Evolutionary conservation across 2,329 filamentous ascomycete species (phyloP), one percentile per base, ranked within the genome.

Genomic region (Alternaria alternata): DNA sequence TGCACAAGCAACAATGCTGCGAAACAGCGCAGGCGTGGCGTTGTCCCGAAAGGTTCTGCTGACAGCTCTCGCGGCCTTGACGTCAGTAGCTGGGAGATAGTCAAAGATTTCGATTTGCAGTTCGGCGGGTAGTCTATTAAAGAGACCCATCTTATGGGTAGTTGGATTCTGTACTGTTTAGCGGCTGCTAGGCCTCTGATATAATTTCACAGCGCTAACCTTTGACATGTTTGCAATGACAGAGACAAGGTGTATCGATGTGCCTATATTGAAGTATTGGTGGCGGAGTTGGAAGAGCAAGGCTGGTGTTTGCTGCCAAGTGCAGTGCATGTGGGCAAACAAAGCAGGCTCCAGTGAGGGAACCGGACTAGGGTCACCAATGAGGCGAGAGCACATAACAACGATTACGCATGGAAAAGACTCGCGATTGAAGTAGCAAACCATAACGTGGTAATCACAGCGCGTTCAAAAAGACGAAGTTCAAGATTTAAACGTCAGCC

Each of bases 31-130:
- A 32, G 69, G 67, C 14, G 70, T 66, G 32, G 72, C 68, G 51
- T 69, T 68, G 32, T 73, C 66, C 44, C 65, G 57, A 30, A 72
- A 70, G 9, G 36, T 57, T 51, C 54, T 64, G 46, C 62, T 71
- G 14, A 70, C 66, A 36, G 38, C 32, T 43, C 75, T 68, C 14
- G 62, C 67, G 41, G 65, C 46, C 64, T 77, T 75, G 57, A 73
- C 65, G 51, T 72, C 65, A 4, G 49, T 7, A 16, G 52, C 56
- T 32, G 59, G 43, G 8, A 75, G 71, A 39, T 72, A 66, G 30
- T 61, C 58, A 62, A 75, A 73, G 44, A 74, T 69, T 4, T 73
- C 47, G 28, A 75, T 68, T 14, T 71, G 71, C 1, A 77, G 66
- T 38, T 77, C 74, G 3, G 71, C 60, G 24, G 73, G 75, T 18